Evolutionary conservation across 371 early-diverging fungal species (phyloP).

Genomic region (Mucor piriformis): DNA sequence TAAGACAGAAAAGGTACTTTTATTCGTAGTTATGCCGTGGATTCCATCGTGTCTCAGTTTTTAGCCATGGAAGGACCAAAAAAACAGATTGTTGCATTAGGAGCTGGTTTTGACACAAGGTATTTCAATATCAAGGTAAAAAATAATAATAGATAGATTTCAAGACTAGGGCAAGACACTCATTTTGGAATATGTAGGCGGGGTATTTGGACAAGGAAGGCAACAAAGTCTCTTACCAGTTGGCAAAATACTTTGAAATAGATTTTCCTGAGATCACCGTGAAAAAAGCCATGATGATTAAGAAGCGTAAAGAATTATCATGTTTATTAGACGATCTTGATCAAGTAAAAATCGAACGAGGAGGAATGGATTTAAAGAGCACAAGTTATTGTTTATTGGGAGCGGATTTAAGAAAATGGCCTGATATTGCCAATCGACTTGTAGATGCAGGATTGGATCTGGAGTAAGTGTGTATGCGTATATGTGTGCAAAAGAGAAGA

Average conservation of each 20-base stretch:
- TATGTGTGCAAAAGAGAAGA: neutral
- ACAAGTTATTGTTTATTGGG: conserved; percentile 72
- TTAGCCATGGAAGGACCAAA: conserved; percentile 30
- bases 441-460: conserved; percentile 69
- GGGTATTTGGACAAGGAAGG: conserved; percentile 13
- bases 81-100: conserved; percentile 83
- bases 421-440: conserved; percentile 61
- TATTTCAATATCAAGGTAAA: conserved; percentile 78
- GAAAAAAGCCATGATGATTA: conserved; percentile 75
- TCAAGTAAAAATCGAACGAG: conserved; percentile 53
- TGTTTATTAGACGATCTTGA: conserved; percentile 51
- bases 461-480: conserved; percentile 53
- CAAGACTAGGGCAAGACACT: no score
- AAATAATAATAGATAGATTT: no score
- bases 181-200: no score
- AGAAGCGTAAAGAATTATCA: conserved; percentile 55
- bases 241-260: conserved; percentile 78
- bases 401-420: conserved; percentile 79
- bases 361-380: conserved; percentile 76
- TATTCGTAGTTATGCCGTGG: conserved; percentile 3
- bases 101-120: conserved; percentile 94
- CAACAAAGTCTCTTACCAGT: neutral
- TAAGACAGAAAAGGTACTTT: conserved; percentile 14
- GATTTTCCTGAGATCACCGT: conserved; percentile 88
- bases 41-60: conserved; percentile 63